Evolutionary conservation across 768 basidiomycete genomes (phyloP).

Genomic region (Lyophyllum semitale): DNA sequence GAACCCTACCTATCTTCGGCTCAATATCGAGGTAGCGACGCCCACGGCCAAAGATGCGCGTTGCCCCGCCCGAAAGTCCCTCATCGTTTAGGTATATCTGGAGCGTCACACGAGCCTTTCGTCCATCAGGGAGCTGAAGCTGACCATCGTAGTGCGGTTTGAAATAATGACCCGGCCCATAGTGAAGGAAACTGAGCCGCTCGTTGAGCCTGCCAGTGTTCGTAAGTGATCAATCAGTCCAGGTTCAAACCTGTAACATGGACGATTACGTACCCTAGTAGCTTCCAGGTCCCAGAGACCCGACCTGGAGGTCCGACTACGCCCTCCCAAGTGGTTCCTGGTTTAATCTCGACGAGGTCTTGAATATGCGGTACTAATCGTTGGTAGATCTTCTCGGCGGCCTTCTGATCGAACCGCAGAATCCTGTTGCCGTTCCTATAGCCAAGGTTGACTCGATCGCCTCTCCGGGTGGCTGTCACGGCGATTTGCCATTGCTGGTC

Average conservation of each 20-base stretch:
- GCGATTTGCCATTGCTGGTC: slow-evolving; percentile 33
- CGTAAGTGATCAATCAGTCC: neutral
- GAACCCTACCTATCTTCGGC: slow-evolving; percentile 41
- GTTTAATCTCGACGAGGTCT: slow-evolving; percentile 30
- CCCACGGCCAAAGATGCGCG: slow-evolving; percentile 35
- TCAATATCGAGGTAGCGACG: slow-evolving; percentile 38
- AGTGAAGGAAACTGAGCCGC: slow-evolving; percentile 45
- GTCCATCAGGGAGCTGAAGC: slow-evolving; percentile 35
- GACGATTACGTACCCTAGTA: slow-evolving; percentile 29
- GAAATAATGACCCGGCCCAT: slow-evolving; percentile 46
- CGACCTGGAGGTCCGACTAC: too few relatives aligned
- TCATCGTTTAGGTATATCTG: slow-evolving; percentile 47
- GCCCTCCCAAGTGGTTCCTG: slow-evolving; percentile 32
- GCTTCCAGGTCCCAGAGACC: slow-evolving; percentile 33
- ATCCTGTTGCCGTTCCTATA: slow-evolving; percentile 40
- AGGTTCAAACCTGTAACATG: neutral
- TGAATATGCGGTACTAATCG: slow-evolving; percentile 32
- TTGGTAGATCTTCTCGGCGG: slow-evolving; percentile 30
- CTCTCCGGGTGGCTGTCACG: slow-evolving; percentile 21
- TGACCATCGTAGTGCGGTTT: slow-evolving; percentile 40
- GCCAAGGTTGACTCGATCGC: slow-evolving; percentile 27
- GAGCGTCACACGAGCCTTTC: slow-evolving; percentile 41
- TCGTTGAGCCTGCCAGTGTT: slow-evolving; percentile 36
- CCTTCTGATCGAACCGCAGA: slow-evolving; percentile 27
- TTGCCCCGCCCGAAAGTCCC: slow-evolving; percentile 40